phyloP scores from a whole-genome alignment of 2,329 filamentous ascomycete species.

The Pestalotiopsis fici region DNA sequence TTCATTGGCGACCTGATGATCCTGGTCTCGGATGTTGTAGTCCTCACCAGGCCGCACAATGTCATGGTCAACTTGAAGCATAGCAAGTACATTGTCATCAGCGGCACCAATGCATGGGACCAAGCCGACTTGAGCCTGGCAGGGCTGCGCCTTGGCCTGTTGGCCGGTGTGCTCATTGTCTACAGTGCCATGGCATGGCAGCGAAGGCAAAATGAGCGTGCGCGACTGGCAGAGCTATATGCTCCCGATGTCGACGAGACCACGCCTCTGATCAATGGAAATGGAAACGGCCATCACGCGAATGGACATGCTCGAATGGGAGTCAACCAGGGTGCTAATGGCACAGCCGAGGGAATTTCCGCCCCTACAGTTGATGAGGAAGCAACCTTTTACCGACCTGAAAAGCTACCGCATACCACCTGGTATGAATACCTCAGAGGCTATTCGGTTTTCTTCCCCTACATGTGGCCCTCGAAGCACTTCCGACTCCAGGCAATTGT shows the following conservation, averaged over 20 bases:
- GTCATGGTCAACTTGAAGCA: slow-evolving; percentile 52
- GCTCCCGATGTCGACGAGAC: slow-evolving; percentile 51
- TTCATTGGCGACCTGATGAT: slow-evolving; percentile 74
- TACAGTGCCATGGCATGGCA: slow-evolving; percentile 49
- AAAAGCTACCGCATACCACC: slow-evolving; percentile 80
- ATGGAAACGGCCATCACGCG: slow-evolving; percentile 20
- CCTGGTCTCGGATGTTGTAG: slow-evolving; percentile 65
- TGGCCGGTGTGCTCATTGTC: slow-evolving; percentile 66
- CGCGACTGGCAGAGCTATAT: slow-evolving; percentile 42
- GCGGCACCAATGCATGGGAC: slow-evolving; percentile 52
- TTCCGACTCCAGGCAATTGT: slow-evolving; percentile 74
- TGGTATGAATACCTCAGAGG: slow-evolving; percentile 97
- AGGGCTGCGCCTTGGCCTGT: slow-evolving; percentile 66
- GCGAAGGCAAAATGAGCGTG: slow-evolving; percentile 41
- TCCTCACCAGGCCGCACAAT: slow-evolving; percentile 69
- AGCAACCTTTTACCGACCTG: slow-evolving; percentile 85
- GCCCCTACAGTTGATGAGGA: slow-evolving; percentile 54
- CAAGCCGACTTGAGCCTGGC: slow-evolving; percentile 67
- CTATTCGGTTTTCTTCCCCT: slow-evolving; percentile 93
- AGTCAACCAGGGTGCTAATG: slow-evolving; percentile 45
- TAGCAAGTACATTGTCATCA: slow-evolving; percentile 39
- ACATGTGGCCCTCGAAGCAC: slow-evolving; percentile 90
- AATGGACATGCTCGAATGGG: slow-evolving; percentile 13
- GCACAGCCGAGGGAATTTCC: slow-evolving; percentile 25
- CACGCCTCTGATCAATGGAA: slow-evolving; percentile 58